A percentile compares a stretch with the other conserved stretches of the same genome.
phyloP scores from a whole-genome alignment of 495 filamentous ascomycete species.

The Neurospora terricola region DNA sequence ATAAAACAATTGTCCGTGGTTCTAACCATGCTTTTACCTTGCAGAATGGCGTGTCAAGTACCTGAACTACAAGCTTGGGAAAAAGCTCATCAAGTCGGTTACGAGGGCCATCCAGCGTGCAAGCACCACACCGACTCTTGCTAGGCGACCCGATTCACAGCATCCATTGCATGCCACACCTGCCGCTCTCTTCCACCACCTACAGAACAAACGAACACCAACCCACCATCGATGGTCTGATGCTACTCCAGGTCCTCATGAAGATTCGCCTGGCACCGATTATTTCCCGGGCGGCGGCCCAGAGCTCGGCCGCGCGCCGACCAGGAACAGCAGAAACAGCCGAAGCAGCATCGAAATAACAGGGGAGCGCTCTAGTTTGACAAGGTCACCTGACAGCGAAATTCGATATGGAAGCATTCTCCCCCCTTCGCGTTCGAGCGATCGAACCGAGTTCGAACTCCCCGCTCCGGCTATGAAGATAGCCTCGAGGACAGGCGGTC shows the following conservation, averaged over 20 bases:
- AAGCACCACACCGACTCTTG: slow-evolving; percentile 39
- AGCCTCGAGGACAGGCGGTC: slow-evolving; percentile 32
- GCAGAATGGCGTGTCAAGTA: slow-evolving; percentile 85
- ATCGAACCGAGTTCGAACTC: slow-evolving; percentile 43
- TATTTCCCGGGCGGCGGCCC: background rate
- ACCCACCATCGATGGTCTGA: background rate
- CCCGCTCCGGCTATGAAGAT: slow-evolving; percentile 64
- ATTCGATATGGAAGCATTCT: slow-evolving; percentile 68
- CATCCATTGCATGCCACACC: slow-evolving; percentile 14
- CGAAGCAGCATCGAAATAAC: background rate
- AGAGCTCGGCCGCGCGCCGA: background rate
- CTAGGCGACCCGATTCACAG: slow-evolving; percentile 10
- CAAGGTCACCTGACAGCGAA: slow-evolving; percentile 20
- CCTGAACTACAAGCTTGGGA: slow-evolving; percentile 85
- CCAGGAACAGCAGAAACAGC: background rate
- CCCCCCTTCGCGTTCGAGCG: slow-evolving; percentile 42
- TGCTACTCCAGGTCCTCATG: background rate
- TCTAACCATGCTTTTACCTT: background rate
- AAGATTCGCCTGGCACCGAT: background rate
- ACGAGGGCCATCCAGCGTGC: slow-evolving; percentile 58
- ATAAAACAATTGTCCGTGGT: background rate
- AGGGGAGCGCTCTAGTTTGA: slow-evolving; percentile 27
- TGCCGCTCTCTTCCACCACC: slow-evolving; percentile 5
- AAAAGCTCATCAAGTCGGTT: slow-evolving; percentile 81
- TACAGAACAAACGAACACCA: background rate